Base-by-base conservation (phyloP, 768 basidiomycete genomes). In the Favolaschia claudopus region DNA sequence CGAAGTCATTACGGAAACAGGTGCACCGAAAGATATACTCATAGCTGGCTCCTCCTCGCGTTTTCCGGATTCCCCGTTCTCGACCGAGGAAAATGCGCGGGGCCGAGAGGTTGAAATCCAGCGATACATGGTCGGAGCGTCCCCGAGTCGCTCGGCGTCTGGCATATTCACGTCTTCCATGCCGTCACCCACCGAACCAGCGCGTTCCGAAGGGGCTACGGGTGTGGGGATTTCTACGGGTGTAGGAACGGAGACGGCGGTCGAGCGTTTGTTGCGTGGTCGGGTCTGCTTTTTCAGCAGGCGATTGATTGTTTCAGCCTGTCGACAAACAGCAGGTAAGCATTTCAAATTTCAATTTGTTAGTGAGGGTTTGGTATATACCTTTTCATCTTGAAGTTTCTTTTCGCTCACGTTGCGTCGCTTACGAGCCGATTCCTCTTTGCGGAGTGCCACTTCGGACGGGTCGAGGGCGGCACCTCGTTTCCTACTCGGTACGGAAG, bases 301-400 rank as follows among this genome's bases (percentile, higher is more conserved):
- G 25, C 93, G 88, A 65, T 94, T 94, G 71, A 95, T 95, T 0
- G 93, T 95, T 67, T 95, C 93, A 22, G 86, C 86, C 91, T 93
- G 65, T n/a, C n/a, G n/a, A n/a, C n/a, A n/a, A n/a, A n/a, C n/a
- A n/a, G 19, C n/a, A n/a, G n/a, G n/a, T n/a, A n/a, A n/a, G n/a
- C 3, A 12, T 28, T 31, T 38, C 22, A 29, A 33, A n/a, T n/a
- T n/a, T n/a, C n/a, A n/a, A n/a, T n/a, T n/a, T n/a, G n/a, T n/a
- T n/a, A n/a, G n/a, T n/a, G n/a, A n/a, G n/a, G n/a, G n/a, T n/a
- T n/a, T n/a, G n/a, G n/a, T n/a, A n/a, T n/a, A n/a, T 53, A 88
- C 92, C 85, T 92, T 93, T 73, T 93, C 92, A 56, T 93, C 91
- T 68, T 92, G 90, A 4, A 93, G 78, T 72, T 90, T 91, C 77